Percentiles rank a stretch among this genome's conserved stretches.
phyloP scores from a whole-genome alignment of 495 filamentous ascomycete species.

The Neurospora sublineolata region DNA sequence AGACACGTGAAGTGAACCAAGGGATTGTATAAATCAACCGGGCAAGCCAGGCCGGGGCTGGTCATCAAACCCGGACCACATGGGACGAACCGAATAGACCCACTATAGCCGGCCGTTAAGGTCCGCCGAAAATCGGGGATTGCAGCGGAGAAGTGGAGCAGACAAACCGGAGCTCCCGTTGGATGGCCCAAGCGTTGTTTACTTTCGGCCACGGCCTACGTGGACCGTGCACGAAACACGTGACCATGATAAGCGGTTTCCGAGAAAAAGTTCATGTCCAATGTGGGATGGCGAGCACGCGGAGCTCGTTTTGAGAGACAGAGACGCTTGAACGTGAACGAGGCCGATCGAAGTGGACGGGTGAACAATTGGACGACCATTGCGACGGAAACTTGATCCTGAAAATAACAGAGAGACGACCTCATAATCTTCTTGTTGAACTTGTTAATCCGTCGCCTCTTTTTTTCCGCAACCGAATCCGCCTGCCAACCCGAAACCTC shows the following conservation, averaged over 20 bases:
- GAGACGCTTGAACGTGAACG: background rate
- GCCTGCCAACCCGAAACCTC: background rate
- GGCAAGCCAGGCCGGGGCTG: background rate
- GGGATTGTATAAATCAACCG: background rate
- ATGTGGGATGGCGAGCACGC: background rate
- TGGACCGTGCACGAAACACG: background rate
- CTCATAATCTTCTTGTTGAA: background rate
- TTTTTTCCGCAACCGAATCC: background rate
- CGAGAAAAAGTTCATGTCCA: background rate
- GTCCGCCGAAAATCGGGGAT: background rate
- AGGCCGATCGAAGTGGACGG: slow-evolving; percentile 8
- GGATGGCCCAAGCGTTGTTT: background rate
- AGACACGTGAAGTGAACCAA: background rate
- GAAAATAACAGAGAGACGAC: background rate
- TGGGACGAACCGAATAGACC: background rate
- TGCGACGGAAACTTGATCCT: background rate
- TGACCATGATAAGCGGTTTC: background rate
- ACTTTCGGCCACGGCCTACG: background rate
- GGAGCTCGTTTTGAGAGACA: background rate
- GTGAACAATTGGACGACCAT: slow-evolving; percentile 1
- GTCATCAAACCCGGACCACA: background rate
- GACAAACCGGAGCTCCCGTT: background rate
- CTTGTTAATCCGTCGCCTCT: background rate
- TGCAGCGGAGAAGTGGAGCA: background rate
- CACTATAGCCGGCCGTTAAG: background rate